Percentiles rank a stretch among this genome's conserved stretches.
Evolutionary conservation across 2,329 filamentous ascomycete species (phyloP).

Genomic region (Sphaceloma murrayae): DNA sequence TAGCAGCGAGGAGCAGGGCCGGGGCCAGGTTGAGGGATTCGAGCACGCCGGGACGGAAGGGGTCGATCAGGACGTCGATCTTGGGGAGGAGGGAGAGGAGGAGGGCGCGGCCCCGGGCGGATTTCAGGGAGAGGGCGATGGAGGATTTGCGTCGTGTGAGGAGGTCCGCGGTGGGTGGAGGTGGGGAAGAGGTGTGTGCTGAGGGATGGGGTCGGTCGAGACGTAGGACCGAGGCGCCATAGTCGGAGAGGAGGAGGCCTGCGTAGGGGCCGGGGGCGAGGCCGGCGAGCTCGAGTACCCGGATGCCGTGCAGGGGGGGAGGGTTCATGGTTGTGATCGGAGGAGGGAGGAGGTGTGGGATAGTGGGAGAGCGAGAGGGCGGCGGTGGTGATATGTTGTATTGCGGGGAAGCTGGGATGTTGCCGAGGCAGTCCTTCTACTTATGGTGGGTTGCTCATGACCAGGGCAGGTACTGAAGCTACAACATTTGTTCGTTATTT

Average conservation of each 20-base stretch:
- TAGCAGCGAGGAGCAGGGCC: constrained; percentile 51
- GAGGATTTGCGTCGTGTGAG: constrained; percentile 74
- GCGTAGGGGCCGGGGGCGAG: constrained; percentile 66
- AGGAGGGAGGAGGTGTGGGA: background rate
- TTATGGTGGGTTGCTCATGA: too few relatives aligned
- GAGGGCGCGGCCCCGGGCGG: constrained; percentile 51
- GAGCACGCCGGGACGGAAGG: constrained; percentile 82
- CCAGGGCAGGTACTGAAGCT: too few relatives aligned
- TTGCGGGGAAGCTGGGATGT: too few relatives aligned
- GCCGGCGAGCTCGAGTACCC: constrained; percentile 58
- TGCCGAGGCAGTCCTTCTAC: too few relatives aligned
- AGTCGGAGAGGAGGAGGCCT: constrained; percentile 79
- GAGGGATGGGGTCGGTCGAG: constrained; percentile 56
- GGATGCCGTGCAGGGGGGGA: constrained; percentile 47
- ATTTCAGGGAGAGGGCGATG: constrained; percentile 70
- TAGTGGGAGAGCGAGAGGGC: too few relatives aligned
- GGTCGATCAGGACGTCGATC: constrained; percentile 80
- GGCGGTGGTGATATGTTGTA: too few relatives aligned
- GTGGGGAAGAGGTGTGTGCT: constrained; percentile 30
- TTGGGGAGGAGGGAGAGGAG: constrained; percentile 53
- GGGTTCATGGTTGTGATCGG: constrained; percentile 19
- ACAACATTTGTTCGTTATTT: too few relatives aligned
- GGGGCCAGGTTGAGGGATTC: constrained; percentile 76
- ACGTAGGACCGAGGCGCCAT: constrained; percentile 78
- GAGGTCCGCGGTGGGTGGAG: constrained; percentile 50